A percentile compares a stretch with the other conserved stretches of the same genome.
phyloP scores from a whole-genome alignment of 495 filamentous ascomycete species.

The Trichodelitschia bisporula region DNA sequence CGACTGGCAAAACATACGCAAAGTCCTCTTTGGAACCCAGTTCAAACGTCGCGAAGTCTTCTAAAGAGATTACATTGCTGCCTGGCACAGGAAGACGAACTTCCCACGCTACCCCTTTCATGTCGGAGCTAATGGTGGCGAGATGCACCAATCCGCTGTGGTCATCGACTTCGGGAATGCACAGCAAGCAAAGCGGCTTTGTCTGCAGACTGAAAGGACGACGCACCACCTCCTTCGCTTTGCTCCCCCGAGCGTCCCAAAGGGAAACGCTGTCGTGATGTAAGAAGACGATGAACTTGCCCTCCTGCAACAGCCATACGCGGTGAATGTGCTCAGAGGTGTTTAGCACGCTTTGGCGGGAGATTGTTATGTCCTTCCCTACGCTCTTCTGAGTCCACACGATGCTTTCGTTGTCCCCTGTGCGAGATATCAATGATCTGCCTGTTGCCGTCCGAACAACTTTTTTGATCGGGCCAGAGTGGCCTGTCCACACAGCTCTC shows the following conservation, averaged over 20 bases:
- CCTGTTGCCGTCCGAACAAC: slow-evolving; percentile 66
- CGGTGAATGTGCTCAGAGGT: slow-evolving; percentile 58
- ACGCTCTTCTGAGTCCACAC: slow-evolving; percentile 49
- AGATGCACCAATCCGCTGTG: slow-evolving; percentile 31
- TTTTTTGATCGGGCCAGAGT: slow-evolving; percentile 57
- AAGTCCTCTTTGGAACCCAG: slow-evolving; percentile 50
- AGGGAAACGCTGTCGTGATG: slow-evolving; percentile 52
- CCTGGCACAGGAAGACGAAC: slow-evolving; percentile 24
- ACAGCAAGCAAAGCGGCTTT: slow-evolving; percentile 61
- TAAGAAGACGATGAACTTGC: slow-evolving; percentile 58
- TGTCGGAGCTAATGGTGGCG: slow-evolving; percentile 59
- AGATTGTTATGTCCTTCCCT: slow-evolving; percentile 25
- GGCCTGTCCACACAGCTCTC: slow-evolving; percentile 55
- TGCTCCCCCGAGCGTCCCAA: slow-evolving; percentile 45
- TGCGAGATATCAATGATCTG: slow-evolving; percentile 55
- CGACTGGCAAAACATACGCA: slow-evolving; percentile 66
- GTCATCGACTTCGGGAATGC: slow-evolving; percentile 38
- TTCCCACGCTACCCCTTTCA: slow-evolving; percentile 74
- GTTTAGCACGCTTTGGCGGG: slow-evolving; percentile 43
- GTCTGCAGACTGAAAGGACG: slow-evolving; percentile 35
- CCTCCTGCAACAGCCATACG: slow-evolving; percentile 49
- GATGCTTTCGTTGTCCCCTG: slow-evolving; percentile 51
- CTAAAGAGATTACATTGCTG: slow-evolving; percentile 19
- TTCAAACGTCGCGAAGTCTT: slow-evolving; percentile 46
- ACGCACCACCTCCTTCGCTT: slow-evolving; percentile 29